Conservation (phyloP, 2,329 filamentous ascomycete genomes). For the Harringtonia aguacate region DNA sequence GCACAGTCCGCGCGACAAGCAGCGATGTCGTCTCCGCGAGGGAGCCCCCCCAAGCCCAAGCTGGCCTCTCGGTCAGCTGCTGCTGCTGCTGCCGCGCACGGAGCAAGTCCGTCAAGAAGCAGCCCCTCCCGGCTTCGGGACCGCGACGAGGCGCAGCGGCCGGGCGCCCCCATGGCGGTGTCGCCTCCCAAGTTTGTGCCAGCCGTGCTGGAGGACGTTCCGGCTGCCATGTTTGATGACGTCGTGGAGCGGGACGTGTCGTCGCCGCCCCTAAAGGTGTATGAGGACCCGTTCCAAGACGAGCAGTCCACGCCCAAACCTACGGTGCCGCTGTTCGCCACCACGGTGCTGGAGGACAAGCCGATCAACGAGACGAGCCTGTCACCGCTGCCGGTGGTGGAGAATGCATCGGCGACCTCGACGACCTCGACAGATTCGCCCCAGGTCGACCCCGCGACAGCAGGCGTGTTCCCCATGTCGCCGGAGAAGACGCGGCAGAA, state of each 20-base stretch:
- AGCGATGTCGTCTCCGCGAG: neutral
- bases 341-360: slow-evolving; percentile 45
- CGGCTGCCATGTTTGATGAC: slow-evolving; percentile 14
- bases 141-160: neutral
- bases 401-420: slow-evolving; percentile 1
- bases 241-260: slow-evolving; percentile 15
- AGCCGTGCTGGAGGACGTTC: slow-evolving; percentile 34
- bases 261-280: slow-evolving; percentile 39
- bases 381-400: slow-evolving; percentile 18
- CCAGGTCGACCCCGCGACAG: slow-evolving; percentile 11
- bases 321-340: slow-evolving; percentile 29
- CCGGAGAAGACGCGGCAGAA: slow-evolving; percentile 47
- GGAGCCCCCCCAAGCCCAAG: slow-evolving; percentile 23
- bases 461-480: slow-evolving; percentile 15
- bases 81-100: too few relatives aligned
- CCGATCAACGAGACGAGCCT: slow-evolving; percentile 50
- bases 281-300: slow-evolving; percentile 50
- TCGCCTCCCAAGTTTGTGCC: too few relatives aligned
- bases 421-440: neutral
- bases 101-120: neutral
- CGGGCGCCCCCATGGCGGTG: slow-evolving; percentile 3
- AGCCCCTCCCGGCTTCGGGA: neutral
- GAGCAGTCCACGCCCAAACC: slow-evolving; percentile 36
- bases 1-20: neutral
- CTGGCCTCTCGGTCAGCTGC: neutral